Base-by-base conservation (phyloP, 352 stramenopile genomes). In the Phytophthora cryptogea region DNA sequence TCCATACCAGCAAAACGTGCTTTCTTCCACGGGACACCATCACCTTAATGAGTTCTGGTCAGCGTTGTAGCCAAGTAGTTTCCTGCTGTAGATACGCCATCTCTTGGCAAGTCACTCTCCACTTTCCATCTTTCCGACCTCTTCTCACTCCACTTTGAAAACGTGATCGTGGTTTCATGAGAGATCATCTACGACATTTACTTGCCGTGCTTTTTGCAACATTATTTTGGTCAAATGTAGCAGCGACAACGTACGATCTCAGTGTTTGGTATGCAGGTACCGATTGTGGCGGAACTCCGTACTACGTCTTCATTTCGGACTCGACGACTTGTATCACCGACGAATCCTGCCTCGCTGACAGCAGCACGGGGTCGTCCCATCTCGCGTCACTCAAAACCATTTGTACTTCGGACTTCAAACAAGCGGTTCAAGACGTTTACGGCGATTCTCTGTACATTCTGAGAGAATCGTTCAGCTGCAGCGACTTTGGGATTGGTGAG, bases 291-390 rank as follows among this genome's bases (percentile, higher is more conserved):
- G 40, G 39, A 5, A 55, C 35, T 8, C 45, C 55, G 8, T 58
- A 59, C 23, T 36, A 58, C 5, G 40, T 59, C 1, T 52, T 59
- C n/a, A 51, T 64, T 32, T 26, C 31, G 5, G 37, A 59, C 28
- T 26, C 30, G 10, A 39, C 37, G 13, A 23, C 8, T 6, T 56
- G 45, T n/a, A 20, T 9, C 11, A 26, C 13, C 10, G 40, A 53
- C 31, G 32, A 23, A 23, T 37, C 30, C 13, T 63, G 54, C 27
- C 6, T 32, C 4, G 14, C n/a, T 7, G 33, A 41, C 20, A 1
- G 2, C 20, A 23, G 20, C 17, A 41, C 16, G 7, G 42, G 14
- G 2, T 16, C 33, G 4, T 23, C 11, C 30, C 43, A 55, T 20
- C 5, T 47, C 3, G 43, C 33, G 4, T 16, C 40, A 8, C n/a